Conservation (phyloP, 306 rosid genomes). For the Quercus berberidifolia region DNA sequence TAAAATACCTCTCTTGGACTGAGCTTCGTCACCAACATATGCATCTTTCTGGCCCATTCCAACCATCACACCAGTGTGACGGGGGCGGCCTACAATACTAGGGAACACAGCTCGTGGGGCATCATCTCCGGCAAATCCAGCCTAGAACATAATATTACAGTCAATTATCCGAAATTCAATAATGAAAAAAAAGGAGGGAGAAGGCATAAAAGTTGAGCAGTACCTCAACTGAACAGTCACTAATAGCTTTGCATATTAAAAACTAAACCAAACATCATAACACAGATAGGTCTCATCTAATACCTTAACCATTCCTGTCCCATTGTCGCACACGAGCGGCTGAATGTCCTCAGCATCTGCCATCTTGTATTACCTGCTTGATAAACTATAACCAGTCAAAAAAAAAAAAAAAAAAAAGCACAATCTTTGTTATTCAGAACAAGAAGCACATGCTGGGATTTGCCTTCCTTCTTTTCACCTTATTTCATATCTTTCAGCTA, state of each 20-base stretch:
- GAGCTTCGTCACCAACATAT: conserved; percentile 99
- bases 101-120: conserved; percentile 99
- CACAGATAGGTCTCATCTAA: not conserved
- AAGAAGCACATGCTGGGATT: not conserved
- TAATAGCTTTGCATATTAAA: not conserved
- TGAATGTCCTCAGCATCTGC: conserved; percentile 97
- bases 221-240: not conserved
- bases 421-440: not conserved
- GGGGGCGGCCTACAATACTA: conserved; percentile 98
- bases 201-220: not conserved
- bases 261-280: not conserved
- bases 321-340: conserved; percentile 99
- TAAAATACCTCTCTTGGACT: conserved; percentile 92
- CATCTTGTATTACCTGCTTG: conserved; percentile 60
- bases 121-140: conserved; percentile 99
- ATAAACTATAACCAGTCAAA: conserved; percentile 12
- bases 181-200: not conserved
- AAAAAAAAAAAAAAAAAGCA: not conserved
- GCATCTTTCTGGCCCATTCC: conserved; percentile 99
- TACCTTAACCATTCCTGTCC: conserved; percentile 99
- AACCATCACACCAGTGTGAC: conserved; percentile 99
- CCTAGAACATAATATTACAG: conserved; percentile 41
- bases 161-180: not conserved
- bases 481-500: not conserved
- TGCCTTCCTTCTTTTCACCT: not conserved